These are phyloP conservation scores for Diaporthe citrichinensis DNA, from an alignment of 2,329 filamentous ascomycete genomes.

Conservation along the genomic window DNA sequence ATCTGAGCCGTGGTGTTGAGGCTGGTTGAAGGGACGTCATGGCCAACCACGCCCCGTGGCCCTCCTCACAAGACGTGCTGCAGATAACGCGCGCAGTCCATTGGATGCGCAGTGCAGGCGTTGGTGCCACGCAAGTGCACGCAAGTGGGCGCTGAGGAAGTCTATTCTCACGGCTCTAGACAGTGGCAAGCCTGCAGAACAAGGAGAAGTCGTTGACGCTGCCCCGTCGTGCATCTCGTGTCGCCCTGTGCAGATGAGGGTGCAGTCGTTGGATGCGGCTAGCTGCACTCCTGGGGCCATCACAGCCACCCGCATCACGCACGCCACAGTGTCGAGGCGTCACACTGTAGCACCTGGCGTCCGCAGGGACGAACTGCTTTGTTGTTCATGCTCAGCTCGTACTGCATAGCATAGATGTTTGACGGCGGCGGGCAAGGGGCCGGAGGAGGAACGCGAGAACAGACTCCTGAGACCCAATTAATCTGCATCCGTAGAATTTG, in stretches of 20 bases:
- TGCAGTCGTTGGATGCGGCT: slow-evolving; percentile 11
- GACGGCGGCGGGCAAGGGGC: slow-evolving; percentile 13
- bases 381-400: slow-evolving; percentile 4
- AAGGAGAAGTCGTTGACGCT: slow-evolving; percentile 4
- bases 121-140: not conserved
- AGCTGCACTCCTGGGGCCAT: slow-evolving; percentile 26
- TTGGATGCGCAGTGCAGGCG: not conserved
- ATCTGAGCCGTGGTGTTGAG: slow-evolving; percentile 34
- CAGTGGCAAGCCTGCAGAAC: slow-evolving; percentile 12
- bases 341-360: slow-evolving; percentile 12
- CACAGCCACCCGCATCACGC: slow-evolving; percentile 30
- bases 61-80: not conserved
- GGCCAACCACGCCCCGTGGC: not conserved
- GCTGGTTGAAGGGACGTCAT: slow-evolving; percentile 23
- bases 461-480: slow-evolving; percentile 31
- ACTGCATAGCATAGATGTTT: slow-evolving; percentile 24
- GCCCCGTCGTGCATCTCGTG: slow-evolving; percentile 17
- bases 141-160: not conserved
- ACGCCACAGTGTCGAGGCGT: slow-evolving; percentile 19
- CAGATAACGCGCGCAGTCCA: not conserved
- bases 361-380: slow-evolving; percentile 14
- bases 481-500: slow-evolving; percentile 25
- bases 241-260: slow-evolving; percentile 13
- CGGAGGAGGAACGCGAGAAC: slow-evolving; percentile 28
- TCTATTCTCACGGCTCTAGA: not conserved